Conservation (phyloP, 2,329 filamentous ascomycete species). For the Ophiocordyceps australis region DNA sequence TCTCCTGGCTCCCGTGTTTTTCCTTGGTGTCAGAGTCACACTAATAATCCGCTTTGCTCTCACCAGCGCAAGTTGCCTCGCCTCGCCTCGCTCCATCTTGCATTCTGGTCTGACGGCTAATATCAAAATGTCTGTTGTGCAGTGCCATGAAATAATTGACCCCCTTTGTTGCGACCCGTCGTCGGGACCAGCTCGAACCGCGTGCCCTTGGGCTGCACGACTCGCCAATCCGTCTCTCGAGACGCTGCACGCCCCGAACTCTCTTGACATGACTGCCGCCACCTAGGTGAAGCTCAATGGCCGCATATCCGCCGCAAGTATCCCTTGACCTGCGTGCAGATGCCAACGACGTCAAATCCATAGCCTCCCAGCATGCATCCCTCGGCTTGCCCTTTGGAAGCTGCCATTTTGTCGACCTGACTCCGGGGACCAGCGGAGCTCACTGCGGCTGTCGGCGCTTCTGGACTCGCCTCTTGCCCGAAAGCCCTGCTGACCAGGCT, state of each 20-base stretch:
- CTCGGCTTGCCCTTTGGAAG: conserved; percentile 27
- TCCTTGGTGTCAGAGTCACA: too few relatives aligned
- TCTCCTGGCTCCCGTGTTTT: too few relatives aligned
- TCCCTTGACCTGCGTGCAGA: too few relatives aligned
- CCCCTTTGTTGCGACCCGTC: not conserved
- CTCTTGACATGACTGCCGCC: conserved; percentile 11
- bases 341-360: too few relatives aligned
- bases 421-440: conserved; percentile 28
- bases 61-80: too few relatives aligned
- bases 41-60: too few relatives aligned
- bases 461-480: conserved; percentile 27
- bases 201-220: conserved; percentile 3
- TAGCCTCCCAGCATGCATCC: conserved; percentile 7
- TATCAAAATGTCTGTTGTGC: too few relatives aligned
- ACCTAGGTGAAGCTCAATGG: conserved; percentile 28
- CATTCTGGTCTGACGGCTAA: too few relatives aligned
- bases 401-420: conserved; percentile 40
- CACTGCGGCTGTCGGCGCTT: conserved; percentile 43
- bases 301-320: conserved; percentile 27
- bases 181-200: conserved; percentile 2
- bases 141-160: too few relatives aligned
- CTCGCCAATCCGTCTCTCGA: not conserved
- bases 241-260: too few relatives aligned
- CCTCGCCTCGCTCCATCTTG: too few relatives aligned
- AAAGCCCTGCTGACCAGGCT: conserved; percentile 20